Conservation (phyloP, 495 filamentous ascomycete genomes). For the Oleoguttula mirabilis region DNA sequence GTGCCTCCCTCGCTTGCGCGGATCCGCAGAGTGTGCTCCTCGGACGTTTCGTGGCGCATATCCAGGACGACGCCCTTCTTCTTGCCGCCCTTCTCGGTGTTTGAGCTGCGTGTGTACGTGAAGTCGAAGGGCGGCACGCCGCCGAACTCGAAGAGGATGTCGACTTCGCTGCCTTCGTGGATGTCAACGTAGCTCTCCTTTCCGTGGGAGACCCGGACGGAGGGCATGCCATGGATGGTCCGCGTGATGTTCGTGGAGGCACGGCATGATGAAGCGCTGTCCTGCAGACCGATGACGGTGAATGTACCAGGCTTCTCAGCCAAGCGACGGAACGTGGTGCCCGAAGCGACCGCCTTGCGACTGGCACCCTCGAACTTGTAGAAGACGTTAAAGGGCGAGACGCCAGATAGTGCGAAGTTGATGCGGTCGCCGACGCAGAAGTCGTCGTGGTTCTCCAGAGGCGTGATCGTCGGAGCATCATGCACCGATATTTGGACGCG, state of each 20-base stretch:
- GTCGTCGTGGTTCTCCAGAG: conserved; percentile 71
- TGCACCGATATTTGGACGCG: conserved; percentile 79
- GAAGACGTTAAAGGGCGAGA: conserved; percentile 80
- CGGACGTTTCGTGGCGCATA: conserved; percentile 71
- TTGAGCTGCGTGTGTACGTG: conserved; percentile 85
- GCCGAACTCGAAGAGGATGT: conserved; percentile 86
- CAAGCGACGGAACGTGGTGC: conserved; percentile 75
- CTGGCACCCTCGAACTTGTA: conserved; percentile 72
- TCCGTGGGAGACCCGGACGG: conserved; percentile 76
- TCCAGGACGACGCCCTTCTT: conserved; percentile 57
- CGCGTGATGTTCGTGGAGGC: conserved; percentile 64
- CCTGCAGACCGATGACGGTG: conserved; percentile 69
- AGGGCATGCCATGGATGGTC: conserved; percentile 79
- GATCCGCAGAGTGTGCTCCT: conserved; percentile 67
- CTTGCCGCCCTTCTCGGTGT: conserved; percentile 58
- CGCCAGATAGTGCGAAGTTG: conserved; percentile 76
- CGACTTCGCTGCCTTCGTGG: conserved; percentile 85
- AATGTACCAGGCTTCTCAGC: conserved; percentile 84
- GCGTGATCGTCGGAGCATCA: conserved; percentile 79
- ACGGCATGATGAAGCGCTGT: conserved; percentile 72
- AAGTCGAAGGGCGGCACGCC: conserved; percentile 96
- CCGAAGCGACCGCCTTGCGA: conserved; percentile 63
- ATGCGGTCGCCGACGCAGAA: conserved; percentile 94
- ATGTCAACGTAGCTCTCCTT: conserved; percentile 71
- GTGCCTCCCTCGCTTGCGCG: conserved; percentile 83